Evolutionary conservation across 768 basidiomycete species (phyloP), one percentile per base, ranked within the genome.

Genomic region (Sporobolomyces roseus): DNA sequence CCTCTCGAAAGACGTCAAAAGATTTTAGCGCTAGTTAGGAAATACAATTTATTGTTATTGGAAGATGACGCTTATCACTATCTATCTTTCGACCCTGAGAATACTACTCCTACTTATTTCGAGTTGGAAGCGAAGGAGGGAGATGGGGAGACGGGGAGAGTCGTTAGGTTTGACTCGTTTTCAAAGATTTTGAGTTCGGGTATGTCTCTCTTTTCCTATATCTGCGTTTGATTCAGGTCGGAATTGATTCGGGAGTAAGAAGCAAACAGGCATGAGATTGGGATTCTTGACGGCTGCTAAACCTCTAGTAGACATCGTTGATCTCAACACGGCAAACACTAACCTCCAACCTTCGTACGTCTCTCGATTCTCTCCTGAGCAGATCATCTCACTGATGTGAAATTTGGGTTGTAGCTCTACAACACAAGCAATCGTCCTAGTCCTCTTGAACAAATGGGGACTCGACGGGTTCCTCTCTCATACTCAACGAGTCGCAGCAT

Each of bases 91-190:
- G 88, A 89, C 41, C 78, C 81, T 23, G 77, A 78, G 13, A 81
- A 85, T 30, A 83, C 87, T 21, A 85, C 87, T 1, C 70, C 71
- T 25, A 90, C 88, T 0, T 94, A 93, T 79, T 92, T 93, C 76
- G 82, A 84, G 45, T 82, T 94, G 43, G 93, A 96, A 78, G 81
- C 80, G 17, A 83, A 85, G 60, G 83, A 84, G 71, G 81, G 83
- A 12, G 58, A 60, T n/a, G 79, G 78, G 2, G 84, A 86, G 73
- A 83, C 84, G 29, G 93, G 93, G 4, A 85, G 87, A 17, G 91
- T 94, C 45, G 74, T 94, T 25, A 85, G 93, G 46, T 91, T 94
- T 77, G 93, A 96, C 77, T 91, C 89, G 76, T 82, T 94, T 61
- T 91, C 88, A 62, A 96, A 96, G 80, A 81, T 93, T 49, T 81